These are phyloP conservation scores for Verticillium alfalfae DNA, from an alignment of 2,329 filamentous ascomycete genomes.

Conservation along the genomic window DNA sequence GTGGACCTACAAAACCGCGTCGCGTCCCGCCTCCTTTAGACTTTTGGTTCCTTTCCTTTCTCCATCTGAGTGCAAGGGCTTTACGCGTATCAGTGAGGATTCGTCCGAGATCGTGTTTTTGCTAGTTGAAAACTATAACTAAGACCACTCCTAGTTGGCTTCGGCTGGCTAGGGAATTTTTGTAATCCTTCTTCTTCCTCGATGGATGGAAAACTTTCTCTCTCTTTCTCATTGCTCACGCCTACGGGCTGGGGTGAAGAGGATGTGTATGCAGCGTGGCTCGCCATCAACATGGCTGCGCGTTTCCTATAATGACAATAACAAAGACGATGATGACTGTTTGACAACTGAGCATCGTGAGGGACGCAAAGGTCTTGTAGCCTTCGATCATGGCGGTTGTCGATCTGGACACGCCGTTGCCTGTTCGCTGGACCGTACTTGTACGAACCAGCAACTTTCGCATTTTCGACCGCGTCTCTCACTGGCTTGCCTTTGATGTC, in stretches of 20 bases:
- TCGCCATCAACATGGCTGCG: background rate
- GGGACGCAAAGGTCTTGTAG: too few species aligned
- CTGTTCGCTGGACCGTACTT: too few species aligned
- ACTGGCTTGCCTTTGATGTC: too few species aligned
- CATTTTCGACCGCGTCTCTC: too few species aligned
- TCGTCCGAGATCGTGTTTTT: constrained; percentile 83
- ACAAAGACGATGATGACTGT: too few species aligned
- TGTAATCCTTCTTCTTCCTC: constrained; percentile 39
- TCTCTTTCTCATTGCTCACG: background rate
- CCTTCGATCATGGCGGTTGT: too few species aligned
- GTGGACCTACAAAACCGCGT: constrained; percentile 8
- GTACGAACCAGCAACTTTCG: too few species aligned
- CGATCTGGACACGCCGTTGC: too few species aligned
- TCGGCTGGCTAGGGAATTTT: constrained; percentile 75
- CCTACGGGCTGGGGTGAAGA: background rate
- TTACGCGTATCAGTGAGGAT: constrained; percentile 83
- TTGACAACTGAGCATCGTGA: too few species aligned
- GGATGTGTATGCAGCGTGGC: background rate
- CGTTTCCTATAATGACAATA: too few species aligned
- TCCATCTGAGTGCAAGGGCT: constrained; percentile 66
- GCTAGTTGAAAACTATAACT: constrained; percentile 82
- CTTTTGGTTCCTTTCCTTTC: constrained; percentile 33
- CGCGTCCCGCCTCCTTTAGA: background rate
- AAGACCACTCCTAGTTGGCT: constrained; percentile 71
- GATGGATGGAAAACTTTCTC: background rate